These are phyloP conservation scores for Agaricus sinodeliciosus DNA, from an alignment of 768 basidiomycete species.

Conservation along the genomic window DNA sequence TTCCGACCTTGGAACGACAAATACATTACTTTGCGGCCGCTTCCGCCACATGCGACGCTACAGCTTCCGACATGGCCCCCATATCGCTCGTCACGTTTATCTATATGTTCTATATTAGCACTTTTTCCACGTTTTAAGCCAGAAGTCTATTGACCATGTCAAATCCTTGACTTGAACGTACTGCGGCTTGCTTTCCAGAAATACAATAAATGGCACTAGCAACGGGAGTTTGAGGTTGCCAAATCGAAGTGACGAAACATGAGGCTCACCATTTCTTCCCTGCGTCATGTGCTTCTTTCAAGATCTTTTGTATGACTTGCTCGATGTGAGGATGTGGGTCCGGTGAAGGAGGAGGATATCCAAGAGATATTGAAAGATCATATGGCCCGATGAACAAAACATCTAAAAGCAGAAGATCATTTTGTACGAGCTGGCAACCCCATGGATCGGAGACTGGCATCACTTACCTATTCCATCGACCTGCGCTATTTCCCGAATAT, in stretches of 20 bases:
- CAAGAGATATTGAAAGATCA: conserved; percentile 58
- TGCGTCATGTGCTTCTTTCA: conserved; percentile 39
- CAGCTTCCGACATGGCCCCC: conserved; percentile 34
- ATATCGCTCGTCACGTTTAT: conserved; percentile 43
- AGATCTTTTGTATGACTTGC: conserved; percentile 46
- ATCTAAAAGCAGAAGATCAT: conserved; percentile 24
- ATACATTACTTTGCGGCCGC: conserved; percentile 16
- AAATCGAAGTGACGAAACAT: background rate
- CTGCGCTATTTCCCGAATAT: conserved; percentile 50
- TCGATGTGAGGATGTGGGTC: conserved; percentile 64
- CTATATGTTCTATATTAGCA: conserved; percentile 20
- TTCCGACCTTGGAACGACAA: background rate
- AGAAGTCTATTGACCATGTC: conserved; percentile 19
- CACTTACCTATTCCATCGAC: conserved; percentile 56
- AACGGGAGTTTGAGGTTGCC: background rate
- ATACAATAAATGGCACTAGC: conserved; percentile 22
- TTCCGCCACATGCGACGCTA: conserved; percentile 18
- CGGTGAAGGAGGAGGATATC: conserved; percentile 53
- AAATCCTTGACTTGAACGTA: conserved; percentile 21
- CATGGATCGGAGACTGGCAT: background rate
- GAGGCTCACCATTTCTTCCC: conserved; percentile 59
- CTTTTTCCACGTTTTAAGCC: background rate
- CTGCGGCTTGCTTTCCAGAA: conserved; percentile 20
- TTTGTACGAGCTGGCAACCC: conserved; percentile 6
- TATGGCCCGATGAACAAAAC: conserved; percentile 60